Base-by-base conservation (phyloP, 768 basidiomycete species). In the Mycena polygramma region DNA sequence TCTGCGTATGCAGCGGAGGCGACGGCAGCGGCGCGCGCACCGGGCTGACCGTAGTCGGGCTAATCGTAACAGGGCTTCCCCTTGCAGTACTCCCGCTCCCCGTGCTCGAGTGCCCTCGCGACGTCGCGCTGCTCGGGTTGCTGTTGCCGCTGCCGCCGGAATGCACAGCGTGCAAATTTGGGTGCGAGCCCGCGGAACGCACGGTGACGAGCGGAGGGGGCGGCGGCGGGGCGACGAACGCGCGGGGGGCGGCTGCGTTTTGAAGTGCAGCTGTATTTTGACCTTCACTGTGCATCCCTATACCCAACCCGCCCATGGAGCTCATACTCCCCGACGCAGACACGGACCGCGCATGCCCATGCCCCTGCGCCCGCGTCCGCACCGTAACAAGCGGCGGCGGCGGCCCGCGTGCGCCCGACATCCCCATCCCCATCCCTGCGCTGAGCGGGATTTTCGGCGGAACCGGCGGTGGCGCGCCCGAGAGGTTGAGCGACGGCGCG, bases 141-240 rank as follows among this genome's bases (percentile, higher is more conserved):
- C 26, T 35, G 17, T 49, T 4, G 11, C 39, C 39, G 7, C 26
- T 37, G 17, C 57, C 10, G 20, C 30, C 30, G 2, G 30, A 30
- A 30, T 30, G 30, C 30, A 30, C 30, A 30, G 36, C 17, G 13
- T 24, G 35, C 37, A n/a, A 13, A 51, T 49, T 52, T 30, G 19
- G 36, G 10, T 57, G 55, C 20, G 55, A 39, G 11, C 15, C 35
- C 13, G 41, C 19, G 35, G 48, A 26, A 17, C 68, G 68, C 3
- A 66, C 20, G 11, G 69, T 65, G 8, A 70, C 53, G 48, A 70
- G 69, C 24, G 69, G 69, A 43, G 69, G 69, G 2, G 63, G 69
- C 53, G 69, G 69, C 26, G 63, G 69, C 43, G 69, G 69, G 30
- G 57, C 37, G 35, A 60, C 52, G 53, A 65, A 60, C 26, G 53